Conservation (phyloP, 1,284 basidiomycete species). For the Ceratobasidium sp. region DNA sequence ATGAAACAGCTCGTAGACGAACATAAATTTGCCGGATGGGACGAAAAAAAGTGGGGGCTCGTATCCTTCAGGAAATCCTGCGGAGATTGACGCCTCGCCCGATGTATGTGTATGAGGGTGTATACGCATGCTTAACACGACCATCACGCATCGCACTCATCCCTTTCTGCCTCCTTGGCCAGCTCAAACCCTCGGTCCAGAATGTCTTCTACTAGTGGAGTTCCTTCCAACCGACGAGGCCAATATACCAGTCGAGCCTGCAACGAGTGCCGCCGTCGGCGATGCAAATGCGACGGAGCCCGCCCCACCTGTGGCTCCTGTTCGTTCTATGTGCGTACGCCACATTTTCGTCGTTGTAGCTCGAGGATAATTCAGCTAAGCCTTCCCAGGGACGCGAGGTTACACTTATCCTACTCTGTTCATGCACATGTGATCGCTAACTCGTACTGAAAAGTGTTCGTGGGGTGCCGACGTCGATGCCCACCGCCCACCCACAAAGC, state of each 20-base stretch:
- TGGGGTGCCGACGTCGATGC: conserved; percentile 10
- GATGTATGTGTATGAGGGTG: not conserved
- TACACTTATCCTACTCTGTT: not conserved
- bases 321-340: conserved; percentile 11
- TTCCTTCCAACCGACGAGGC: conserved; percentile 6
- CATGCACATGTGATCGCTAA: not conserved
- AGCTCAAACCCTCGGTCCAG: not conserved
- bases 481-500: conserved; percentile 20
- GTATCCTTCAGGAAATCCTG: not conserved
- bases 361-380: not conserved
- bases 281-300: conserved; percentile 32
- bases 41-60: not conserved
- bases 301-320: conserved; percentile 26
- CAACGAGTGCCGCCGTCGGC: conserved; percentile 18
- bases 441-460: not conserved
- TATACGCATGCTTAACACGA: conserved; percentile 3
- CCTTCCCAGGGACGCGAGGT: conserved; percentile 24
- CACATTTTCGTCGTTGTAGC: not conserved
- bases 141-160: not conserved
- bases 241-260: conserved; percentile 21
- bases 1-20: not conserved
- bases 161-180: not conserved
- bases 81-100: not conserved
- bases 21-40: not conserved
- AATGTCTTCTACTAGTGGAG: not conserved